Conservation (phyloP, 208 protist species). For the Leishmania tropica region DNA sequence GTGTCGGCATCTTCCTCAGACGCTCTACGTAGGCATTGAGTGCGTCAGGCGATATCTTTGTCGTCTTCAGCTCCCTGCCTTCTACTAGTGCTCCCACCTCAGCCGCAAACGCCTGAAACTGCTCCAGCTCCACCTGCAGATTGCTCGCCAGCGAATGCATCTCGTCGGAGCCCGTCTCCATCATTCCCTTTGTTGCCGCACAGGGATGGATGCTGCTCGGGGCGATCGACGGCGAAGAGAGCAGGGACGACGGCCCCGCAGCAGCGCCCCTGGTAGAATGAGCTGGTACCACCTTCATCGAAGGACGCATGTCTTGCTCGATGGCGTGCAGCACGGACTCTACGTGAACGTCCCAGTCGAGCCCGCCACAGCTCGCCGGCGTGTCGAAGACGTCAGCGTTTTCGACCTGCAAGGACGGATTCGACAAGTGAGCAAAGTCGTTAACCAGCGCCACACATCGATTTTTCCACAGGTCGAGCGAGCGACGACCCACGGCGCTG, state of each 20-base stretch:
- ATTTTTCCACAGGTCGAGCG: constrained; percentile 53
- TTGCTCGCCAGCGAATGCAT: constrained; percentile 20
- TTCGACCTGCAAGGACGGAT: constrained; percentile 42
- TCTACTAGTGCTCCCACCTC: constrained; percentile 24
- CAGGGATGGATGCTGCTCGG: neutral
- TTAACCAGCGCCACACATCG: constrained; percentile 56
- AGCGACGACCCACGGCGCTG: neutral
- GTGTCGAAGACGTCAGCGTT: constrained; percentile 20
- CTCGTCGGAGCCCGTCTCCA: constrained; percentile 6
- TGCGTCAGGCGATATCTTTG: constrained; percentile 19
- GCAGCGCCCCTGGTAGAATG: neutral
- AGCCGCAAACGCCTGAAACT: constrained; percentile 27
- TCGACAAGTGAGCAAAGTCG: constrained; percentile 49
- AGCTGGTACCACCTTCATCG: constrained; percentile 26
- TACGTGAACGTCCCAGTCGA: constrained; percentile 38
- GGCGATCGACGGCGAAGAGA: neutral
- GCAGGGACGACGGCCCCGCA: neutral
- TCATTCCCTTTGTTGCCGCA: neutral
- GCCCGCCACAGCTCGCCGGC: neutral
- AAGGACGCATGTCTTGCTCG: constrained; percentile 30
- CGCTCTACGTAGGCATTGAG: constrained; percentile 23
- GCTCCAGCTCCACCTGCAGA: constrained; percentile 39
- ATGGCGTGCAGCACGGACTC: constrained; percentile 36
- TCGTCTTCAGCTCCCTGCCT: constrained; percentile 13
- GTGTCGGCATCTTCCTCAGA: neutral